Base-by-base conservation (phyloP, 345 rosid genomes). In the Citrus medica region DNA sequence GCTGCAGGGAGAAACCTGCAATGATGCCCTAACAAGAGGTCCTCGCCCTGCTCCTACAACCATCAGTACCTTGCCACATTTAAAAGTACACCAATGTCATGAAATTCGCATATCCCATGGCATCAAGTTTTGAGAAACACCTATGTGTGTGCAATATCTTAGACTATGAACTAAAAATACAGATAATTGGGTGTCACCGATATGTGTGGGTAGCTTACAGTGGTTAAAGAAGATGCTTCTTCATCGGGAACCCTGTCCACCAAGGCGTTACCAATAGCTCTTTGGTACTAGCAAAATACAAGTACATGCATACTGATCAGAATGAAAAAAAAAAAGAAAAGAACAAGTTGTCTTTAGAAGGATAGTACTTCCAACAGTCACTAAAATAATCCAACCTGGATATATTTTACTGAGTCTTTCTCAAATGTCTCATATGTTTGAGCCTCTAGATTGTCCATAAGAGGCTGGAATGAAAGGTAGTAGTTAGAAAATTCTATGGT, bases 21-120 rank as follows among this genome's bases (percentile, higher is more conserved):
- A 82, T 9, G 99, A 89, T 82, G 98, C 98, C 90, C 98, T 90
- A 42, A 96, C 99, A 83, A 96, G 97, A 79, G 99, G 98, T 75
- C 98, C 98, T 68, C 99, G 91, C 76, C 99, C 99, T 42, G 98
- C 99, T 87, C 99, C 99, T 30, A 96, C 99, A 82, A 96, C 99
- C 98, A 94, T 96, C 87, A 96, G 88, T 32, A 96, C 97, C 99
- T 92, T 73, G 51, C 65, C 70, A 87, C 70, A 75, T 13, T 61
- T 27, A 13, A 67, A 84, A 33, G 40, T 7, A 75, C 30, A 74
- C 13, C 56, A 71, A 71, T 28, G 42, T 37, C 46, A 78, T 40
- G 10, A 60, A 69, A n/a, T 63, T 27, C 7, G 71, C 56, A 75
- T 37, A 24, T 28, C 71, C 24, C 5, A 66, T 10, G 2, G 56